Percentiles rank a stretch among this genome's conserved stretches.
These are phyloP conservation scores for Hirschfeldia incana DNA, from an alignment of 345 rosid species.

Conservation along the genomic window DNA sequence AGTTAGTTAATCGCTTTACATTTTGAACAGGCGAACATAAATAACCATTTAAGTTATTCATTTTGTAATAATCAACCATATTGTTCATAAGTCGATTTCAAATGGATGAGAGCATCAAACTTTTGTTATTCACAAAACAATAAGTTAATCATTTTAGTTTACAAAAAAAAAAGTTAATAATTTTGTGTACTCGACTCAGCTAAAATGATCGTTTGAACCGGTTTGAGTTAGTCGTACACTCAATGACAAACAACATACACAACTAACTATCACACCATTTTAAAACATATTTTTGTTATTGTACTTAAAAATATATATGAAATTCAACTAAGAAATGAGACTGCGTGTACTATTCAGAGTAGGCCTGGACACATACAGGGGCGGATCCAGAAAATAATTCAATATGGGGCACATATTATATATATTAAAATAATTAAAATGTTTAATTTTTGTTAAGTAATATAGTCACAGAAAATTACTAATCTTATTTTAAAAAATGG, in stretches of 20 bases:
- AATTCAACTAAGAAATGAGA: not conserved
- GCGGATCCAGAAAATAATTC: too few species aligned
- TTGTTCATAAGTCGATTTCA: not conserved
- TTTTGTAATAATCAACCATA: not conserved
- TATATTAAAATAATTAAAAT: too few species aligned
- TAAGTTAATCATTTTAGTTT: too few species aligned
- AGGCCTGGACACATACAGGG: too few species aligned
- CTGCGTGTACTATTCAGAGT: not conserved
- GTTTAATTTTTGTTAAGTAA: too few species aligned
- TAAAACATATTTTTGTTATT: not conserved
- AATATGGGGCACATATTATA: too few species aligned
- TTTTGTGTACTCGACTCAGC: not conserved
- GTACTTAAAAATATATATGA: not conserved
- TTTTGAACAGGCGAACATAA: not conserved
- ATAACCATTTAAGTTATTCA: not conserved
- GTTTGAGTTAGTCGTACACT: not conserved
- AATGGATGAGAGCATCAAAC: not conserved
- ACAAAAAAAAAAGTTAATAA: not conserved
- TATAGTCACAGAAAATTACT: too few species aligned
- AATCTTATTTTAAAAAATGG: too few species aligned
- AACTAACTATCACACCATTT: not conserved
- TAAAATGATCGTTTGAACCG: not conserved
- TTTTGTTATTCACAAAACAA: not conserved
- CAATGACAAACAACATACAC: not conserved
- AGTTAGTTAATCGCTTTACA: not conserved